Evolutionary conservation across 2,329 filamentous ascomycete genomes (phyloP).

Genomic region (Penicillium psychrosexuale): DNA sequence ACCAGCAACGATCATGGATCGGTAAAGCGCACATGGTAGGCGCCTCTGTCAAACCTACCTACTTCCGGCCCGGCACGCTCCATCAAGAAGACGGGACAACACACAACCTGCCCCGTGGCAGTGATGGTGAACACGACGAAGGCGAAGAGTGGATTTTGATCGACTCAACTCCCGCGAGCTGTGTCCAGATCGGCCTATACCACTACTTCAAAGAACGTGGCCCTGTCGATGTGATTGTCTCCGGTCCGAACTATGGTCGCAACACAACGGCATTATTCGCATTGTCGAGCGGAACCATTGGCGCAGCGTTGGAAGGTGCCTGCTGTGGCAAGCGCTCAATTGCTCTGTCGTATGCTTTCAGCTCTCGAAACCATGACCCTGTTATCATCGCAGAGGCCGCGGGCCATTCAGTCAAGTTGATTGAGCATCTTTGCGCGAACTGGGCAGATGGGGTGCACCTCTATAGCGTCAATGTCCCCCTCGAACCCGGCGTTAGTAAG

Average conservation of each 20-base stretch:
- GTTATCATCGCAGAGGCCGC: conserved; percentile 75
- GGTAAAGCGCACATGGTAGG: conserved; percentile 97
- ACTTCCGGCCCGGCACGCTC: conserved; percentile 69
- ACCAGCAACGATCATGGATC: conserved; percentile 95
- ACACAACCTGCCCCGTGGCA: conserved; percentile 56
- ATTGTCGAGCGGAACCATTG: conserved; percentile 72
- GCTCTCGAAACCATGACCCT: conserved; percentile 77
- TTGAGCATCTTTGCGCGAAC: conserved; percentile 73
- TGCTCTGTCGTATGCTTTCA: conserved; percentile 88
- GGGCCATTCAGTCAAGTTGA: conserved; percentile 68
- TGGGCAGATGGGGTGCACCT: conserved; percentile 74
- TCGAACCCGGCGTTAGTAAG: conserved; percentile 70
- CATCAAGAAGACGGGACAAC: conserved; percentile 65
- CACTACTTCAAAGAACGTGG: conserved; percentile 73
- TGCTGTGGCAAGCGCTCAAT: conserved; percentile 68
- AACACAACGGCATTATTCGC: conserved; percentile 80
- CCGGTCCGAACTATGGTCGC: conserved; percentile 77
- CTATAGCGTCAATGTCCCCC: conserved; percentile 88
- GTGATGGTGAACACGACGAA: conserved; percentile 48
- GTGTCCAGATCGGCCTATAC: conserved; percentile 76
- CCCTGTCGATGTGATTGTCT: conserved; percentile 72
- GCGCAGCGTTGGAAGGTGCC: conserved; percentile 73
- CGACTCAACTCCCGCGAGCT: conserved; percentile 76
- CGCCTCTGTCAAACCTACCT: conserved; percentile 76
- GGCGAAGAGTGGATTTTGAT: conserved; percentile 78